Evolutionary conservation across 208 protist genomes (phyloP).

Genomic region (Acanthamoeba rhysodes): DNA sequence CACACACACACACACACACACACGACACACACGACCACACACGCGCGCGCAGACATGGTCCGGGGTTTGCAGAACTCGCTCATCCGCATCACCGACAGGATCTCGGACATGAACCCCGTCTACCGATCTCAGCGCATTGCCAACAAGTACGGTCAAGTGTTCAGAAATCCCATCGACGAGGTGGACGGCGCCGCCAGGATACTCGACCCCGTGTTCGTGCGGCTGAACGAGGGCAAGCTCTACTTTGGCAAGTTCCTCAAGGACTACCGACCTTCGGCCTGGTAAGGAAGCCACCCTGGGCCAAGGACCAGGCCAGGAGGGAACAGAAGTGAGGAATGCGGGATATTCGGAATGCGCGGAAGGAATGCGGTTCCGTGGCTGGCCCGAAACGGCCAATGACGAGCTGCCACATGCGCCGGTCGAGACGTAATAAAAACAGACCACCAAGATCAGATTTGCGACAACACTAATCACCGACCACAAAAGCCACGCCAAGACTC

Average conservation of each 20-base stretch:
- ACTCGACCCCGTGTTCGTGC: conserved; percentile 32
- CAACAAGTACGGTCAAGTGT: conserved; percentile 59
- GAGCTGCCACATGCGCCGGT: background rate
- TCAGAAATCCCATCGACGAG: conserved; percentile 63
- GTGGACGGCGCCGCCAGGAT: conserved; percentile 66
- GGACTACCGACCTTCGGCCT: conserved; percentile 38
- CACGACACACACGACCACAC: no score
- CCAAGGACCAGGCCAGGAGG: no score
- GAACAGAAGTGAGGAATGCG: background rate
- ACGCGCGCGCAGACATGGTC: no score
- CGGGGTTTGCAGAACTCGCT: background rate
- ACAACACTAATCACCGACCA: background rate
- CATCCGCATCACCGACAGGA: conserved; percentile 7
- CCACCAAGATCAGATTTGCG: background rate
- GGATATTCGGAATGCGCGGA: background rate
- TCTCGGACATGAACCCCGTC: conserved; percentile 60
- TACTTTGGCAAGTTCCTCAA: conserved; percentile 58
- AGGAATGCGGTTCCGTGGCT: background rate
- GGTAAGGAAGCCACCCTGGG: no score
- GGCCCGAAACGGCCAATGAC: background rate
- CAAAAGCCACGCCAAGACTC: no score
- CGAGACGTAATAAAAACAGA: background rate
- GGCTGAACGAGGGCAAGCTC: conserved; percentile 6
- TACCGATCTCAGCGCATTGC: conserved; percentile 27
- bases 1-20: no score